Percentiles rank a stretch among this genome's conserved stretches.
These are phyloP conservation scores for Tuber umbilicatum DNA, from an alignment of 495 filamentous ascomycete species.

Conservation along the genomic window DNA sequence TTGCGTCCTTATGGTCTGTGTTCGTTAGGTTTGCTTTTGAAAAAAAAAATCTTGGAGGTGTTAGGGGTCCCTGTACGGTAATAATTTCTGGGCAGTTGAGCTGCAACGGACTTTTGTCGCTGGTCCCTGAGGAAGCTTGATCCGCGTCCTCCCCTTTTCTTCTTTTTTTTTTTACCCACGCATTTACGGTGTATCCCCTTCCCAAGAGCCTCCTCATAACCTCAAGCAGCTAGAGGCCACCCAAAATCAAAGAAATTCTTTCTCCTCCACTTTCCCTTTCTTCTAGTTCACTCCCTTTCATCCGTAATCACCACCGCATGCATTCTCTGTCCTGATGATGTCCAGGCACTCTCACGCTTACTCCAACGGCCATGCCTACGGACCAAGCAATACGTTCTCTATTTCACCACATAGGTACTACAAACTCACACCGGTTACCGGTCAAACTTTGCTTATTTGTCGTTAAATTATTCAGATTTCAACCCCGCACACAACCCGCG, in stretches of 20 bases:
- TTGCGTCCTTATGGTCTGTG: background rate
- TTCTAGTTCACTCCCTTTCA: background rate
- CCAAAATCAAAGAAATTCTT: background rate
- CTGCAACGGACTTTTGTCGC: background rate
- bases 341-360: constrained; percentile 52
- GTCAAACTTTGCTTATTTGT: constrained; percentile 14
- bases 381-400: constrained; percentile 60
- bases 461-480: constrained; percentile 56
- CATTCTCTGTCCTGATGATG: constrained; percentile 38
- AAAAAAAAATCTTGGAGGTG: background rate
- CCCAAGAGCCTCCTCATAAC: background rate
- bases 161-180: background rate
- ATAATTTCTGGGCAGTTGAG: background rate
- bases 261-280: background rate
- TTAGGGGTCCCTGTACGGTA: background rate
- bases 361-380: constrained; percentile 71
- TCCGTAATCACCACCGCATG: constrained; percentile 18
- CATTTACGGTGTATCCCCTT: background rate
- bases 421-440: constrained; percentile 8
- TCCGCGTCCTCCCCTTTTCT: constrained; percentile 3
- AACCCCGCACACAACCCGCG: constrained; percentile 71
- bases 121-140: background rate
- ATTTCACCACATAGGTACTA: constrained; percentile 81
- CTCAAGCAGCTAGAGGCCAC: background rate
- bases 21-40: background rate